Conservation (phyloP, 73 alveolate genomes). For the Blepharisma stoltei region DNA sequence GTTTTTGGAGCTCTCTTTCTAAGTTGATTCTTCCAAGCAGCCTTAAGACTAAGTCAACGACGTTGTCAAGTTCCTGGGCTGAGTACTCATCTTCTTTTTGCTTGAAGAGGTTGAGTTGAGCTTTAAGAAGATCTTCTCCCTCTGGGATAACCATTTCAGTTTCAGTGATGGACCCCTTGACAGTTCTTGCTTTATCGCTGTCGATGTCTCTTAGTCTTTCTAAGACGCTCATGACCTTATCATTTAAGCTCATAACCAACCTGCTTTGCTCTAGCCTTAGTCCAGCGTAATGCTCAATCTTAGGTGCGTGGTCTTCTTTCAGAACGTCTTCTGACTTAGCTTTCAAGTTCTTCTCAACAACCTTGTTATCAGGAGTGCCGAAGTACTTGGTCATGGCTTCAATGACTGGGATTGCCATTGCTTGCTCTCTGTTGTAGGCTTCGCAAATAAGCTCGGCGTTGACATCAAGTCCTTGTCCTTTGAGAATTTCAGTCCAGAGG, state of each 20-base stretch:
- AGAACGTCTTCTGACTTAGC: too few relatives aligned
- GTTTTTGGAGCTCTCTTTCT: slow-evolving; percentile 9
- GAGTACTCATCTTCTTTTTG: not conserved
- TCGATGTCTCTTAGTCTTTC: not conserved
- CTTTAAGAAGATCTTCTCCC: not conserved
- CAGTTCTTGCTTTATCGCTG: not conserved
- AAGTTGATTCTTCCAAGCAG: not conserved
- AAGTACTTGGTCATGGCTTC: too few relatives aligned
- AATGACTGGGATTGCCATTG: not conserved
- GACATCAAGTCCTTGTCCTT: slow-evolving; percentile 11
- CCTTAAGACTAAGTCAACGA: not conserved
- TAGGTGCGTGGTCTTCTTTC: not conserved
- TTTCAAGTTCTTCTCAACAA: too few relatives aligned
- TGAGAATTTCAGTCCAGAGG: slow-evolving; percentile 4
- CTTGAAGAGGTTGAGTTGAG: not conserved
- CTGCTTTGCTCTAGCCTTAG: slow-evolving; percentile 13
- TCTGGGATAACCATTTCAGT: not conserved
- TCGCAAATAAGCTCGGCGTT: not conserved
- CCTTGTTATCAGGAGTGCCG: too few relatives aligned
- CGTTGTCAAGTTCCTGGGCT: not conserved
- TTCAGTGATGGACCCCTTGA: not conserved
- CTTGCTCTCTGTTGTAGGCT: not conserved
- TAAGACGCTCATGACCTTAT: not conserved
- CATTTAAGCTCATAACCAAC: not conserved
- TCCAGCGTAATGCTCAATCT: not conserved